phyloP scores from a whole-genome alignment of 768 basidiomycete genomes.

The Termitomyces sp. region DNA sequence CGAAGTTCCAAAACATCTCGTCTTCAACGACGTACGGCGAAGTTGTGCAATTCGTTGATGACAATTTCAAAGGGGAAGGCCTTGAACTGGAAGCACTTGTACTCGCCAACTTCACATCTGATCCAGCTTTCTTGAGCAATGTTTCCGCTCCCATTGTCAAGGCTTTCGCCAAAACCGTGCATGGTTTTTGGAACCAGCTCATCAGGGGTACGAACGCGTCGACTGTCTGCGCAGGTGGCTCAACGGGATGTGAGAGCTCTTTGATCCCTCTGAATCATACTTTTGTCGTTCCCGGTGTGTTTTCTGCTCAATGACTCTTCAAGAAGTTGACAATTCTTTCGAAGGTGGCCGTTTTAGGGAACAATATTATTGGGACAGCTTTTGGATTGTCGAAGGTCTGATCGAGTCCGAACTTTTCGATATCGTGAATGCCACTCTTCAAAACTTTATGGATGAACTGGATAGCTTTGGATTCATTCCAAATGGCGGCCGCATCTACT shows the following conservation, averaged over 20 bases:
- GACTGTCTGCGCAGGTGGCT: constrained; percentile 47
- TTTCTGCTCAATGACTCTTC: not conserved
- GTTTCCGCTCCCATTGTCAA: constrained; percentile 64
- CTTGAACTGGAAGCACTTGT: constrained; percentile 65
- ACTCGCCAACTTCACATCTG: constrained; percentile 55
- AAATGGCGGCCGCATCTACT: constrained; percentile 91
- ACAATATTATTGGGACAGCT: constrained; percentile 71
- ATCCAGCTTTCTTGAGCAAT: constrained; percentile 65
- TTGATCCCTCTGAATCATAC: constrained; percentile 89
- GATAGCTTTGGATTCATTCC: constrained; percentile 85
- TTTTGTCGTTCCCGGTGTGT: constrained; percentile 78
- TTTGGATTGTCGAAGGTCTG: constrained; percentile 88
- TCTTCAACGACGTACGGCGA: constrained; percentile 52
- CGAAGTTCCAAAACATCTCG: constrained; percentile 56
- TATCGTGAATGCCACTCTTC: constrained; percentile 70
- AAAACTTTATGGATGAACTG: constrained; percentile 95
- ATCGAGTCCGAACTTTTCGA: constrained; percentile 70
- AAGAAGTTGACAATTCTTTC: not conserved
- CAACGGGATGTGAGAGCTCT: constrained; percentile 68
- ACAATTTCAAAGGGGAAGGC: constrained; percentile 80
- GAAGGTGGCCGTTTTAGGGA: constrained; percentile 73
- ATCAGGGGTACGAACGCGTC: constrained; percentile 70
- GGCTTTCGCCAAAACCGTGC: constrained; percentile 74
- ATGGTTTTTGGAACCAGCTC: constrained; percentile 80
- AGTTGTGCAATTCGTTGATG: constrained; percentile 64